These are phyloP conservation scores for Berberis vulgaris DNA, from an alignment of 164 flowering plant species.

Conservation along the genomic window DNA sequence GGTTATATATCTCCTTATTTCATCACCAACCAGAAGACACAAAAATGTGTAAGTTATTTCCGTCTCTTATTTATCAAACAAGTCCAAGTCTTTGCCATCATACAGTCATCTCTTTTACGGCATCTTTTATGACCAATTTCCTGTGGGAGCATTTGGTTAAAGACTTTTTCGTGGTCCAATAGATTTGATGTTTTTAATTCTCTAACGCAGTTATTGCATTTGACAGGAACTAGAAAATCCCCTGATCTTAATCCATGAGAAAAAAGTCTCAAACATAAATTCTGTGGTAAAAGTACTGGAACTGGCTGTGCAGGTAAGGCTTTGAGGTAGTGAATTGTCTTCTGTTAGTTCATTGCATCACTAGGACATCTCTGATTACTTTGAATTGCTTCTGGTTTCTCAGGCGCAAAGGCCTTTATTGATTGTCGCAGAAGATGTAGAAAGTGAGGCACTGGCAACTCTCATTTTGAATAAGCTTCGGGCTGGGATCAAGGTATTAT, in stretches of 20 bases:
- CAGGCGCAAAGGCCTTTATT: slow-evolving; percentile 88
- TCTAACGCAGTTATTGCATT: not conserved
- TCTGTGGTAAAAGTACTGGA: slow-evolving; percentile 82
- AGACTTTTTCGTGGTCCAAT: too few relatives aligned
- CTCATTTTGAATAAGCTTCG: slow-evolving; percentile 85
- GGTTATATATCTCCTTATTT: slow-evolving; percentile 96
- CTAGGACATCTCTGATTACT: not conserved
- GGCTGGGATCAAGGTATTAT: slow-evolving; percentile 78
- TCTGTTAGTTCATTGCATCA: not conserved
- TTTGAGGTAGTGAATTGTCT: not conserved
- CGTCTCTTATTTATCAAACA: not conserved
- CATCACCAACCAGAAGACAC: slow-evolving; percentile 80
- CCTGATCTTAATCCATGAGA: slow-evolving; percentile 83
- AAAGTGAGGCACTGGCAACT: slow-evolving; percentile 90
- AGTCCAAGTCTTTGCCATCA: not conserved
- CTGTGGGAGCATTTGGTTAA: too few relatives aligned
- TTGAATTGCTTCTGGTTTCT: not conserved
- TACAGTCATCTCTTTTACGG: too few relatives aligned
- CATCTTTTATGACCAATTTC: too few relatives aligned
- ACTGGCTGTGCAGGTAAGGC: slow-evolving; percentile 72
- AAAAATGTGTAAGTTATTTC: slow-evolving; percentile 74
- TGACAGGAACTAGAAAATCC: slow-evolving; percentile 86
- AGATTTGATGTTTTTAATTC: too few relatives aligned
- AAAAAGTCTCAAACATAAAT: slow-evolving; percentile 72
- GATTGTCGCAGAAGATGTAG: slow-evolving; percentile 88